phyloP scores from a whole-genome alignment of 306 rosid genomes.

The Corylus avellana region DNA sequence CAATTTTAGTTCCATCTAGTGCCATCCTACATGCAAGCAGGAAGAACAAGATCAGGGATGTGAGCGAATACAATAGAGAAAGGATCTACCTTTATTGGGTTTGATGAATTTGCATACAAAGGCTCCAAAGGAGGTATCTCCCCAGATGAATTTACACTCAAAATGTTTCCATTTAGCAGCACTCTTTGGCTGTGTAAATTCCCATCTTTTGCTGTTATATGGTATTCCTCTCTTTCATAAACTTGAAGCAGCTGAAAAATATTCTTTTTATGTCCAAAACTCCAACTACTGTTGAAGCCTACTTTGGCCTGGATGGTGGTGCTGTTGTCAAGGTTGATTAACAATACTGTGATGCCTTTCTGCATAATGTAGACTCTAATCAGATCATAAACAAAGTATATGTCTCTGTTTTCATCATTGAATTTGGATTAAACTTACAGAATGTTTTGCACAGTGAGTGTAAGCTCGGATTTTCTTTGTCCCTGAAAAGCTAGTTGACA shows the following conservation, averaged over 20 bases:
- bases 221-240: slow-evolving; percentile 70
- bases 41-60: slow-evolving; percentile 57
- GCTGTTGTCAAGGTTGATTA: slow-evolving; percentile 67
- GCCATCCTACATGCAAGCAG: slow-evolving; percentile 59
- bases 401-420: neutral
- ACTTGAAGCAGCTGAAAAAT: slow-evolving; percentile 20
- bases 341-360: slow-evolving; percentile 74
- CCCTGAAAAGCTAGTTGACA: slow-evolving; percentile 58
- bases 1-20: neutral
- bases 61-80: slow-evolving; percentile 81
- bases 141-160: slow-evolving; percentile 65
- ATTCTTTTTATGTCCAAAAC: slow-evolving; percentile 28
- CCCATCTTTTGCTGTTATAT: slow-evolving; percentile 63
- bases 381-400: slow-evolving; percentile 12
- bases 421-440: slow-evolving; percentile 53
- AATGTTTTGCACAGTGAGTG: slow-evolving; percentile 85
- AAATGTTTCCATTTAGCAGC: slow-evolving; percentile 71
- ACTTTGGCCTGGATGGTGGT: slow-evolving; percentile 44
- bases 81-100: slow-evolving; percentile 66
- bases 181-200: slow-evolving; percentile 73
- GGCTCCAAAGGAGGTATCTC: slow-evolving; percentile 70
- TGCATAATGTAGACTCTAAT: slow-evolving; percentile 40
- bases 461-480: slow-evolving; percentile 69
- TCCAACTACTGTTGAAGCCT: slow-evolving; percentile 30
- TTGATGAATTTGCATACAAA: slow-evolving; percentile 47